These are phyloP conservation scores for Crassisporium funariophilum DNA, from an alignment of 768 basidiomycete species.

Conservation along the genomic window DNA sequence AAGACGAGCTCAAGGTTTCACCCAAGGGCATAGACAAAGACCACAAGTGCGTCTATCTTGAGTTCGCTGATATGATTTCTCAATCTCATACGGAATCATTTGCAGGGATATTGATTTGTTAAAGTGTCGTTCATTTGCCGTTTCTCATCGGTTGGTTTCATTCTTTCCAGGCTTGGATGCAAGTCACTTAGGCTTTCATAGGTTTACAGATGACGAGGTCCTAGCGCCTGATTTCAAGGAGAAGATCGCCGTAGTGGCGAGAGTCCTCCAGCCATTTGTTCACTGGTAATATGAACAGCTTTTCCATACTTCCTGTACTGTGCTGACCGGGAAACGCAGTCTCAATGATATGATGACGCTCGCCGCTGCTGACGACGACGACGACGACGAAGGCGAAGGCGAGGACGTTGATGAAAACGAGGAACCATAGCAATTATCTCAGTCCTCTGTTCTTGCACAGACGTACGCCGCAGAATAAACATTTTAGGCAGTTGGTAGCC, in stretches of 20 bases:
- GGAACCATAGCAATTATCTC: too few species aligned
- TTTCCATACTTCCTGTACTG: not conserved
- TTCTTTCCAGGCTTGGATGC: not conserved
- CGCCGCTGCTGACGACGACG: too few species aligned
- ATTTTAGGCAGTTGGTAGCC: too few species aligned
- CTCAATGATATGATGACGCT: too few species aligned
- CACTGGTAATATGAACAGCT: constrained; percentile 56
- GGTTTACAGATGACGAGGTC: constrained; percentile 79
- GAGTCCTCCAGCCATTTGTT: constrained; percentile 72
- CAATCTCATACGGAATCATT: not conserved
- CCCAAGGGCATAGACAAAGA: constrained; percentile 88
- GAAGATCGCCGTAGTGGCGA: constrained; percentile 53
- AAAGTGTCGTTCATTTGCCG: constrained; percentile 78
- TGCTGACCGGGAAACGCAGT: too few species aligned
- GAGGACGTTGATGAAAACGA: too few species aligned
- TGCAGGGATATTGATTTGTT: constrained; percentile 88
- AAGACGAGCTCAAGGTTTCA: constrained; percentile 88
- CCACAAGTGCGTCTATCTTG: constrained; percentile 56
- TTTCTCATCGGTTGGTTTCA: constrained; percentile 55
- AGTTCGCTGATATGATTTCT: constrained; percentile 1
- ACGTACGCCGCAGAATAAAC: too few species aligned
- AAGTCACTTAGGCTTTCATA: constrained; percentile 24
- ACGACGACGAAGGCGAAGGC: too few species aligned
- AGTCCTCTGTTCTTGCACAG: too few species aligned
- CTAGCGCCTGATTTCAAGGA: constrained; percentile 66